Base-by-base conservation (phyloP, 176 grass and related monocot genomes). In the Melocanna baccifera region DNA sequence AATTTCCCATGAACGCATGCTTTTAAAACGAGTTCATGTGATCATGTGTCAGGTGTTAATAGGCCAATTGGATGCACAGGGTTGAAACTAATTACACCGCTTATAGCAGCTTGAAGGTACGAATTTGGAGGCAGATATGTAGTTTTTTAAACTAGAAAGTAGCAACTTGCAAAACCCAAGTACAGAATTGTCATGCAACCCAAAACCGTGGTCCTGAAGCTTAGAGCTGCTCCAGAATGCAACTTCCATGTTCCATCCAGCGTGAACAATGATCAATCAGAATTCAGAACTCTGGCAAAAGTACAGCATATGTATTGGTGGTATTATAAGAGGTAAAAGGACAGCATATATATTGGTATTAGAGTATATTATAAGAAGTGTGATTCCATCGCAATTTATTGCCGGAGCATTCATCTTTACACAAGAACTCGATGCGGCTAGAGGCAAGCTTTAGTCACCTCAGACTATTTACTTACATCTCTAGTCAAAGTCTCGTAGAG, bases 341-440 rank as follows among this genome's bases (percentile, higher is more conserved):
- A 69, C 62, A 16, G 22, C 12, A 14, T 14, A 4, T 64, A 18
- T 16, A 28, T 5, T 9, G 14, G 20, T 4, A 61, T 10, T 26
- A 26, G 25, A 20, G 11, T 26, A 43, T 12, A 43, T 12, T 10
- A 0, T 3, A 26, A 16, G 14, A 26, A 15, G 14, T 19, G 12
- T 13, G 41, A 51, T 19, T 39, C 64, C 9, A 64, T 71, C 43
- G 42, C 52, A 30, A 72, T 80, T 80, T 86, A 80, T 86, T 86
- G 45, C 0, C 46, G 55, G 61, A 69, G 66, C 20, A 73, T 86
- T 72, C 53, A 72, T 86, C 67, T 79, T 86, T 72, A 59, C 75
- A 62, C 43, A 7, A 52, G 65, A 40, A 40, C 0, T 63, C 4
- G 47, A 13, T 81, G 46, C 32, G 1, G 19, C 46, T 68, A 74